These are phyloP conservation scores for Sclerotinia trifoliorum DNA, from an alignment of 2,329 filamentous ascomycete species.

Conservation along the genomic window DNA sequence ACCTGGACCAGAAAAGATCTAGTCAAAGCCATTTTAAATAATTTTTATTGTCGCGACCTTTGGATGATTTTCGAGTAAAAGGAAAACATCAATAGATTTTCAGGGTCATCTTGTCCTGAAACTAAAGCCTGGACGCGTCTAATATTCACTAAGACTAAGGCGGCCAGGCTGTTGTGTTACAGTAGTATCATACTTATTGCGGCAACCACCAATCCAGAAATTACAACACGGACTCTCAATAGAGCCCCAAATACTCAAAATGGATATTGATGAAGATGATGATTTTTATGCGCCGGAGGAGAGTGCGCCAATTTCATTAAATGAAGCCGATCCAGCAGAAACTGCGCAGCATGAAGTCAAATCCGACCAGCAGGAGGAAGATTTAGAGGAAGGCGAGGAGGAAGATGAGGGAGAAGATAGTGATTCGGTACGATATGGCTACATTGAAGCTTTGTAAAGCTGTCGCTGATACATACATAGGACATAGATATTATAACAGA, in stretches of 20 bases:
- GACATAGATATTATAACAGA: slow-evolving; percentile 69
- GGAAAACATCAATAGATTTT: background rate
- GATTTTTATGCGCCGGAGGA: slow-evolving; percentile 66
- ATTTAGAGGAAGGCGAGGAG: slow-evolving; percentile 63
- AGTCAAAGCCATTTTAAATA: slow-evolving; percentile 40
- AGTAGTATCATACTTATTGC: background rate
- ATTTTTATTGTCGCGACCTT: background rate
- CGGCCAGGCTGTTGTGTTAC: background rate
- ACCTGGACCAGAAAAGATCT: slow-evolving; percentile 60
- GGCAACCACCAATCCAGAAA: slow-evolving; percentile 6
- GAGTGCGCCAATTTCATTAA: slow-evolving; percentile 40
- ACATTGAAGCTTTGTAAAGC: background rate
- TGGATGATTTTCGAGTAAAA: background rate
- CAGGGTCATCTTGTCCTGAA: background rate
- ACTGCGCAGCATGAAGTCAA: slow-evolving; percentile 34
- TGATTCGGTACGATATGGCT: slow-evolving; percentile 50
- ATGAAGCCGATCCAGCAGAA: slow-evolving; percentile 32
- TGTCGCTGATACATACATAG: slow-evolving; percentile 40
- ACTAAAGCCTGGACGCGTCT: slow-evolving; percentile 12
- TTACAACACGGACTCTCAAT: slow-evolving; percentile 11
- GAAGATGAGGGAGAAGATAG: slow-evolving; percentile 59
- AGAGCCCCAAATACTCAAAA: slow-evolving; percentile 41
- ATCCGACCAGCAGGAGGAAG: slow-evolving; percentile 47
- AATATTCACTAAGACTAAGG: slow-evolving; percentile 16
- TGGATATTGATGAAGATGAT: slow-evolving; percentile 68